Evolutionary conservation across 257 asterid species (phyloP).

Genomic region (Solanum bulbocastanum): DNA sequence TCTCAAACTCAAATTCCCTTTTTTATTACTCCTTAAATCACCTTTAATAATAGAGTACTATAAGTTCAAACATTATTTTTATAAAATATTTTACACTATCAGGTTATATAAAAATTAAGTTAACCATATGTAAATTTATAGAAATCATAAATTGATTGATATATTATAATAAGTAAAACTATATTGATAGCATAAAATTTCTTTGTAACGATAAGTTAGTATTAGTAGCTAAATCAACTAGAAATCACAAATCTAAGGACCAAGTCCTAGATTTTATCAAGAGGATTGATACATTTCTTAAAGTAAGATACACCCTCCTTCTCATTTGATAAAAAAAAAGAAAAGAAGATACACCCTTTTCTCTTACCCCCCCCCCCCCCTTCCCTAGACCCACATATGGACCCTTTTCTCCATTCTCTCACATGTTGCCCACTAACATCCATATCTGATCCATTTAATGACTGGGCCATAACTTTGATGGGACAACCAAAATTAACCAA

Average conservation of each 20-base stretch:
- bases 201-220: not conserved
- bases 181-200: not conserved
- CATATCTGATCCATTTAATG: conserved; percentile 44
- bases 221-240: not conserved
- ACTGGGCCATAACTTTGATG: conserved; percentile 5
- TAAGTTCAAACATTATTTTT: not conserved
- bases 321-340: too few relatives aligned
- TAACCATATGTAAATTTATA: not conserved
- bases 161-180: not conserved
- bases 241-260: conserved; percentile 1
- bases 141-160: not conserved
- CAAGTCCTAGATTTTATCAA: conserved; percentile 11
- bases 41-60: not conserved
- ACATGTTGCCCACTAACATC: conserved; percentile 89
- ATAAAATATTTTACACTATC: too few relatives aligned
- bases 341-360: too few relatives aligned
- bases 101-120: not conserved
- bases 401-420: conserved; percentile 45
- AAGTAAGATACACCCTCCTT: not conserved
- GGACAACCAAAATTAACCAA: not conserved
- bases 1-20: not conserved
- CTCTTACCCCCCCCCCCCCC: fast-evolving
- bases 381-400: not conserved
- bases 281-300: not conserved
- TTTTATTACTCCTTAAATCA: not conserved